Conservation (phyloP, 495 filamentous ascomycete genomes). For the Aspergillus heteromorphus region DNA sequence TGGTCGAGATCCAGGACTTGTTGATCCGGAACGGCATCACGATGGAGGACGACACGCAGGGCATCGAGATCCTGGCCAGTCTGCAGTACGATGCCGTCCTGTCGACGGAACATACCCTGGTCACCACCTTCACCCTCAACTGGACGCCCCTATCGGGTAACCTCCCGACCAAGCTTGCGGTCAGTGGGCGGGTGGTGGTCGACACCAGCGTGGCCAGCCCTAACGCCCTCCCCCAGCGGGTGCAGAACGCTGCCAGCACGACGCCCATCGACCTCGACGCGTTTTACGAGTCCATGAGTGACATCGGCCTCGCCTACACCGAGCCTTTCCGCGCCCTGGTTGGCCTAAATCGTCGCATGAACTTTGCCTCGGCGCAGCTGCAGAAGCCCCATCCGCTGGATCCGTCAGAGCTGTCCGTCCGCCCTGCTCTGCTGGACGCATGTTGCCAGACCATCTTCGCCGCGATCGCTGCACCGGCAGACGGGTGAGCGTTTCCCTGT, state of each 20-base stretch:
- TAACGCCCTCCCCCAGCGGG: slow-evolving; percentile 5
- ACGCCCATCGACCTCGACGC: slow-evolving; percentile 34
- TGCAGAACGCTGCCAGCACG: no score
- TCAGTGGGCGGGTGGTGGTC: not conserved
- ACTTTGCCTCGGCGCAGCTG: slow-evolving; percentile 23
- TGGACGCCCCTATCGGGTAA: no score
- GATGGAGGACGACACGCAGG: no score
- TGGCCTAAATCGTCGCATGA: no score
- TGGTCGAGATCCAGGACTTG: slow-evolving; percentile 32
- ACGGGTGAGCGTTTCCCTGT: no score
- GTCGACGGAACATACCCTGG: no score
- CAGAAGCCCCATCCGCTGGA: slow-evolving; percentile 26
- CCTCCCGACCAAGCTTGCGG: no score
- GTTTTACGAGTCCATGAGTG: slow-evolving; percentile 34
- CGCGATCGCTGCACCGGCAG: no score
- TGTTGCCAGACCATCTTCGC: no score
- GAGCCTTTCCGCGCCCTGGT: slow-evolving; percentile 23
- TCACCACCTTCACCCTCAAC: no score
- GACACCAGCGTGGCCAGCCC: slow-evolving; percentile 14
- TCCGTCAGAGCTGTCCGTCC: slow-evolving; percentile 1
- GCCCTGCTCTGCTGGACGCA: slow-evolving; percentile 39
- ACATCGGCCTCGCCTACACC: slow-evolving; percentile 29
- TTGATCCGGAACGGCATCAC: slow-evolving; percentile 26
- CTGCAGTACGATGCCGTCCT: no score
- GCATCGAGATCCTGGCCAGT: no score